Percentiles rank a stretch among this genome's conserved stretches.
phyloP scores from a whole-genome alignment of 768 basidiomycete genomes.

The Harrya chromipes region DNA sequence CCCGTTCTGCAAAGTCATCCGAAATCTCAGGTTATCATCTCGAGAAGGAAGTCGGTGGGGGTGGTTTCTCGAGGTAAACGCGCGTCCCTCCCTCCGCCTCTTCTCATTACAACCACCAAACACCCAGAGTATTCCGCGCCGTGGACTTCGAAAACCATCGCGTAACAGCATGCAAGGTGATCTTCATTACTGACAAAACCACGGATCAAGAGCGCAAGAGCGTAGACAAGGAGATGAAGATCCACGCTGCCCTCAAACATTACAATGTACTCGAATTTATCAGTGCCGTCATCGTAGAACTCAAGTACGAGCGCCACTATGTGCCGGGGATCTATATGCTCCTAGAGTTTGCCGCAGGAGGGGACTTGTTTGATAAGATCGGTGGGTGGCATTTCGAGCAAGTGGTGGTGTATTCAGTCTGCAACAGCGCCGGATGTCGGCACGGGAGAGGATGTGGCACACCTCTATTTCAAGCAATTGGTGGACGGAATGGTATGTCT shows the following conservation, averaged over 20 bases:
- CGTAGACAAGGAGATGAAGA: slow-evolving; percentile 88
- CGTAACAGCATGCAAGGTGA: slow-evolving; percentile 86
- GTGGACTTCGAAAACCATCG: slow-evolving; percentile 61
- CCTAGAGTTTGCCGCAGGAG: slow-evolving; percentile 88
- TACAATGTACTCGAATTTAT: slow-evolving; percentile 80
- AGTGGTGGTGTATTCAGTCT: not conserved
- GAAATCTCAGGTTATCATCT: slow-evolving; percentile 58
- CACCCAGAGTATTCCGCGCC: slow-evolving; percentile 75
- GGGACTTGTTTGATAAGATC: slow-evolving; percentile 98
- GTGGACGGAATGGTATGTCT: slow-evolving; percentile 72
- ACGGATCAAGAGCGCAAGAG: slow-evolving; percentile 71
- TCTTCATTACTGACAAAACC: slow-evolving; percentile 59
- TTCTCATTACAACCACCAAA: not conserved
- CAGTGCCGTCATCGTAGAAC: slow-evolving; percentile 72
- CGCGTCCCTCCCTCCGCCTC: not conserved
- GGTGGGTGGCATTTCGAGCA: slow-evolving; percentile 47
- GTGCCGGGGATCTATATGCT: slow-evolving; percentile 89
- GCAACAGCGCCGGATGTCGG: slow-evolving; percentile 84
- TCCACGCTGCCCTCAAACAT: slow-evolving; percentile 81
- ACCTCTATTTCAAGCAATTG: slow-evolving; percentile 87
- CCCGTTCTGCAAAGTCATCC: not conserved
- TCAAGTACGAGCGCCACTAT: slow-evolving; percentile 52
- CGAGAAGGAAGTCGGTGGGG: slow-evolving; percentile 77
- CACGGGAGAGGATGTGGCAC: slow-evolving; percentile 80
- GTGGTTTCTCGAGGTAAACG: slow-evolving; percentile 77